A percentile compares a stretch with the other conserved stretches of the same genome.
These are phyloP conservation scores for Lactarius evosmus DNA, from an alignment of 768 basidiomycete species.

Conservation along the genomic window DNA sequence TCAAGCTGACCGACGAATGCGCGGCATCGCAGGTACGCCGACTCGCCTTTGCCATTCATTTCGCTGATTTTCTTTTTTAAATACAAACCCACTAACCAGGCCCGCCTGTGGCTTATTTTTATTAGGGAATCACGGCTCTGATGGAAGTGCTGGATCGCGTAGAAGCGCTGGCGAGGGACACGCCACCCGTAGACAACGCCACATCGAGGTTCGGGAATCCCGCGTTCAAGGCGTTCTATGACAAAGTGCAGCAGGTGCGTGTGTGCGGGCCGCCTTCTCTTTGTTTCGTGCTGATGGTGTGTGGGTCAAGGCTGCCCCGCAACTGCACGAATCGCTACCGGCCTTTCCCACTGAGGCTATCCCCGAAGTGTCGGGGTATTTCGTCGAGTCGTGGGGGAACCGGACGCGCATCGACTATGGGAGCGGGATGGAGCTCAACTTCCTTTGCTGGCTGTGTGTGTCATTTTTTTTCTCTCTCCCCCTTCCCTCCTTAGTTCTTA, in stretches of 20 bases:
- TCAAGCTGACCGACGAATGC: conserved; percentile 68
- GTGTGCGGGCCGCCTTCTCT: neutral
- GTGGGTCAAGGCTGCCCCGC: conserved; percentile 14
- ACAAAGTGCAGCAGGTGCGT: conserved; percentile 66
- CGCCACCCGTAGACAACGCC: conserved; percentile 85
- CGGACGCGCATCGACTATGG: conserved; percentile 93
- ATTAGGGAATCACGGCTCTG: conserved; percentile 61
- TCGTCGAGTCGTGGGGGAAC: conserved; percentile 89
- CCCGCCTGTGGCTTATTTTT: neutral
- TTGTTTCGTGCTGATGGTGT: neutral
- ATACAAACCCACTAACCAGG: neutral
- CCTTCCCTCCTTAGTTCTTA: neutral
- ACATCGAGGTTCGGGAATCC: conserved; percentile 96
- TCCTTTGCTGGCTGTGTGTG: conserved; percentile 90
- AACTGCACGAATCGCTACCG: conserved; percentile 56
- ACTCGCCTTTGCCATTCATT: neutral
- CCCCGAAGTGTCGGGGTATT: conserved; percentile 74
- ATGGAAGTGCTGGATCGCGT: conserved; percentile 64
- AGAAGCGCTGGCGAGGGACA: conserved; percentile 59
- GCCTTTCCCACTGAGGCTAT: conserved; percentile 55
- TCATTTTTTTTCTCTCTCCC: neutral
- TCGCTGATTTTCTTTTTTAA: neutral
- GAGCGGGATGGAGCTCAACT: conserved; percentile 99
- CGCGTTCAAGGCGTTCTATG: conserved; percentile 90
- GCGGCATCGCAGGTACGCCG: conserved; percentile 55